Evolutionary conservation across 2,329 filamentous ascomycete species (phyloP).

Genomic region (Xylaria sp.): DNA sequence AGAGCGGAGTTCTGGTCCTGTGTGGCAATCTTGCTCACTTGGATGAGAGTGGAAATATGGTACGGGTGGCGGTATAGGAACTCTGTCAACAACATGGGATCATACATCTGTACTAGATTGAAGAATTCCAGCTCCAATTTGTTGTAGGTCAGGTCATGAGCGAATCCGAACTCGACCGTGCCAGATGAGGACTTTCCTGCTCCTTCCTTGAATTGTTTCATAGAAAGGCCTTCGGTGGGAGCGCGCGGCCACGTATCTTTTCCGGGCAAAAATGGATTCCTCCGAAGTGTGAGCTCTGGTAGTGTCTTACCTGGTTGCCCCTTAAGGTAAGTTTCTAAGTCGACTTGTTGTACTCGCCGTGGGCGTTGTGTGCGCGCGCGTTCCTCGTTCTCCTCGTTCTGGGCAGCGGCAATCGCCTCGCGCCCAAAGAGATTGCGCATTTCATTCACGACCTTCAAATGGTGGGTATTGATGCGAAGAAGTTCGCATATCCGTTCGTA

Average conservation of each 20-base stretch:
- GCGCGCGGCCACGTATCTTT: conserved; percentile 88
- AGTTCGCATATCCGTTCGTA: conserved; percentile 55
- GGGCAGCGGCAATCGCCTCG: conserved; percentile 66
- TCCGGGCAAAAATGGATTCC: conserved; percentile 86
- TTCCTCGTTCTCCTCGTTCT: conserved; percentile 60
- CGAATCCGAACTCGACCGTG: conserved; percentile 78
- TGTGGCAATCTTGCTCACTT: conserved; percentile 91
- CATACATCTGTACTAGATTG: conserved; percentile 80
- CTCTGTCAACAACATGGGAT: conserved; percentile 83
- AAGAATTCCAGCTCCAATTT: conserved; percentile 81
- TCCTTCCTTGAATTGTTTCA: conserved; percentile 67
- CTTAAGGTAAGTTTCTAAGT: conserved; percentile 65
- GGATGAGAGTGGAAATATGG: conserved; percentile 91
- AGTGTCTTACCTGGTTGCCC: conserved; percentile 70
- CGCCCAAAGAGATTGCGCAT: conserved; percentile 75
- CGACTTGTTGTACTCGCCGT: conserved; percentile 58
- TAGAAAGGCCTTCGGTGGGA: conserved; percentile 82
- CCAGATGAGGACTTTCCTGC: conserved; percentile 55
- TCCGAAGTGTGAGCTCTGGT: conserved; percentile 75
- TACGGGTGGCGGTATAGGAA: conserved; percentile 82
- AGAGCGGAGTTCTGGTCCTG: conserved; percentile 89
- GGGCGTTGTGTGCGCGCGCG: conserved; percentile 51
- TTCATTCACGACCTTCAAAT: conserved; percentile 88
- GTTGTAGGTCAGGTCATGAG: conserved; percentile 79
- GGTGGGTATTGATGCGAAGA: conserved; percentile 67